A percentile compares a stretch with the other conserved stretches of the same genome.
Conservation (phyloP, 2,329 filamentous ascomycete species). For the Ceratocystis diversiconidia region DNA sequence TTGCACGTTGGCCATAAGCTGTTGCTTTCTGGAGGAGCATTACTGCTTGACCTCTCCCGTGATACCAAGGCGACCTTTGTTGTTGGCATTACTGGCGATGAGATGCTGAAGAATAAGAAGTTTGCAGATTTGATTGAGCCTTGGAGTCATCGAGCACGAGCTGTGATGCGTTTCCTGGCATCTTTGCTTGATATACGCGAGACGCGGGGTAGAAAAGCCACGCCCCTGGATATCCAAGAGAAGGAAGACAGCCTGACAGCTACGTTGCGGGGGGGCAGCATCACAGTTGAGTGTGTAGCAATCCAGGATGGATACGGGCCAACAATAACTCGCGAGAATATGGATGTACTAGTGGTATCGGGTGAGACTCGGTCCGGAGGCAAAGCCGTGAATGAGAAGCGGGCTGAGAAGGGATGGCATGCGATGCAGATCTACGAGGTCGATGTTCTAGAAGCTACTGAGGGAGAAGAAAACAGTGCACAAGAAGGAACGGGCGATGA, state of each 20-base stretch:
- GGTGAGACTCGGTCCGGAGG: constrained; percentile 77
- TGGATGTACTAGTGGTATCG: constrained; percentile 74
- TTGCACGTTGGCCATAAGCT: constrained; percentile 91
- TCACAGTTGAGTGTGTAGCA: constrained; percentile 65
- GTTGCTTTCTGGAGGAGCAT: constrained; percentile 73
- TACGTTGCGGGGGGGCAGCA: constrained; percentile 40
- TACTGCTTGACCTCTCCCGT: constrained; percentile 40
- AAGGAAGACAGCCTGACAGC: constrained; percentile 25
- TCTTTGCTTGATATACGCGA: constrained; percentile 24
- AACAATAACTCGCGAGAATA: constrained; percentile 65
- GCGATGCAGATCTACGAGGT: constrained; percentile 72
- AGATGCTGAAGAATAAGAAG: constrained; percentile 77
- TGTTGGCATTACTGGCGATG: constrained; percentile 78
- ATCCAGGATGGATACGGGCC: constrained; percentile 84
- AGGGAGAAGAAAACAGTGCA: constrained; percentile 31
- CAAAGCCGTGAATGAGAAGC: constrained; percentile 70
- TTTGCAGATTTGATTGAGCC: constrained; percentile 66
- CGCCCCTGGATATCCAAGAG: neutral
- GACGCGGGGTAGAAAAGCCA: constrained; percentile 4
- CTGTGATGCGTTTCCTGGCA: constrained; percentile 56
- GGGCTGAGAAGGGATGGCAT: constrained; percentile 61
- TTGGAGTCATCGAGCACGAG: constrained; percentile 60
- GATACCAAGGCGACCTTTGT: constrained; percentile 42
- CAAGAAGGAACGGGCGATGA: constrained; percentile 21
- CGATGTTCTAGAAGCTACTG: constrained; percentile 59